phyloP scores from a whole-genome alignment of 2,329 filamentous ascomycete genomes.

The Talaromyces sp. region DNA sequence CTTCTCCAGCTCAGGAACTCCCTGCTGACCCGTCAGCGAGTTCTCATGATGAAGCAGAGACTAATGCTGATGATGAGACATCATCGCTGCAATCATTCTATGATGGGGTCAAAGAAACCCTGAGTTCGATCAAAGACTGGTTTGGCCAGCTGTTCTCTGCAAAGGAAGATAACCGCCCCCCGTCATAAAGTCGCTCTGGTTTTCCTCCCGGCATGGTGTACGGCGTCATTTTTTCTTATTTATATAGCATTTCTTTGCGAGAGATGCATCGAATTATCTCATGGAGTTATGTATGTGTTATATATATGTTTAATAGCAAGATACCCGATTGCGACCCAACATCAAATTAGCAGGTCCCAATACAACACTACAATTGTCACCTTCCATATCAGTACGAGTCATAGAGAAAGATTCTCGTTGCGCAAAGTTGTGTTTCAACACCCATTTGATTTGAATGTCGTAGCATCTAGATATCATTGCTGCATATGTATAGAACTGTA shows the following conservation, averaged over 20 bases:
- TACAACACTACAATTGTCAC: no score
- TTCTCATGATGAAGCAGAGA: neutral
- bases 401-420: neutral
- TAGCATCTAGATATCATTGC: neutral
- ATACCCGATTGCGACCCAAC: slow-evolving; percentile 1
- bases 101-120: slow-evolving; percentile 16
- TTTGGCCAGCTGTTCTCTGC: slow-evolving; percentile 16
- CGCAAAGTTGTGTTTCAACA: neutral
- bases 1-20: neutral
- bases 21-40: neutral
- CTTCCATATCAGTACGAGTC: no score
- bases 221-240: neutral
- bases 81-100: slow-evolving; percentile 13
- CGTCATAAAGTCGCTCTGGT: neutral
- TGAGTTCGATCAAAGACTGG: slow-evolving; percentile 18
- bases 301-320: slow-evolving; percentile 2
- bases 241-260: neutral
- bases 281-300: neutral
- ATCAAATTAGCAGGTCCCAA: no score
- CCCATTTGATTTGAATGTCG: no score
- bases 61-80: neutral
- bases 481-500: no score
- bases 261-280: neutral
- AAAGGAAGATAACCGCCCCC: slow-evolving; percentile 13
- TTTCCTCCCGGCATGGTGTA: slow-evolving; percentile 5